Base-by-base conservation (phyloP, 108 stramenopile species). In the Conticribra guillardii region DNA sequence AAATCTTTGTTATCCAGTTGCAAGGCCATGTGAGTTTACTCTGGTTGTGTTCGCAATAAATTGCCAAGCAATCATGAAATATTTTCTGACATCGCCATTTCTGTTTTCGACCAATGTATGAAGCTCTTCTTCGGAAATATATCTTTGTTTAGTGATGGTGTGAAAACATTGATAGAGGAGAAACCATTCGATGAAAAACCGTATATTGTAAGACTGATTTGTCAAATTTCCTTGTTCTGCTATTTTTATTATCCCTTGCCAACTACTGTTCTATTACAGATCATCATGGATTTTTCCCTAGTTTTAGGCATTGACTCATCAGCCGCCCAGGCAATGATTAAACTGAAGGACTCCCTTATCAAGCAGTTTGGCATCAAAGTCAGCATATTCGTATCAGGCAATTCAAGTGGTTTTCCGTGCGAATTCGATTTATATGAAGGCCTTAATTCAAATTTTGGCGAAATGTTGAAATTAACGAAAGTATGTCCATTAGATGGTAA, bases 271-370 rank as follows among this genome's bases (percentile, higher is more conserved):
- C 32, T 69, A 18, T 28, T 65, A 4, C 58, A 87, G 60, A 54
- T 87, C 17, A 86, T 92, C 18, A 66, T 92, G 65, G 89, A 89
- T 60, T 89, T 85, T 28, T 64, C 87, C 1, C 55, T 89, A 2
- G 91, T 92, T 0, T 52, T 85, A 30, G 89, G 91, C 21, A 86
- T 92, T 19, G 91, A 92, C 49, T 76, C 74, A 18, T 87, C 86
- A 31, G 87, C 89, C 24, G 89, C 89, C 16, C 89, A 88, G 41
- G 84, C 84, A 14, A 84, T 90, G 21, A 65, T 71, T 23, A 91
- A 91, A 60, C 73, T 91, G 24, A 82, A 83, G 37, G 71, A 79
- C 17, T 45, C 61, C 17, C 67, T 91, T 44, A 54, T 70, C 16
- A 69, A 76, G 24, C 73, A 80, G 41, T 81, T 76, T 55, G 31